Conservation (phyloP, 164 flowering plant genomes). For the Taxillus chinensis region DNA sequence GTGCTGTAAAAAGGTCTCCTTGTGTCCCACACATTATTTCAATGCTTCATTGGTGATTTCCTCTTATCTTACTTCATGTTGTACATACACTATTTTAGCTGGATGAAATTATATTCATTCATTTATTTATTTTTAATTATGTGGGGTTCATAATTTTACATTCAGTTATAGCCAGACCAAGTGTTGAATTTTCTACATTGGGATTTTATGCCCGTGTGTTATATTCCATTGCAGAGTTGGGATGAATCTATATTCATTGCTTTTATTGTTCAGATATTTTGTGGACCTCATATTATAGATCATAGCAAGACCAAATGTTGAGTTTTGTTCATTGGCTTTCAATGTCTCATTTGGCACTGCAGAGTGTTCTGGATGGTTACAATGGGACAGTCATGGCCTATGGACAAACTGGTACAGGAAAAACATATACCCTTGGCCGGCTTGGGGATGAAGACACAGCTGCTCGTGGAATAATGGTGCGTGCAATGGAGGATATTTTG, state of each 20-base stretch:
- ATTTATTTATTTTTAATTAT: too few species aligned
- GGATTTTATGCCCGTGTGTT: too few species aligned
- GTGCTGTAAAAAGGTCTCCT: too few species aligned
- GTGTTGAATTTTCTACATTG: too few species aligned
- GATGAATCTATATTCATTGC: not conserved
- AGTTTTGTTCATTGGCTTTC: conserved; percentile 1
- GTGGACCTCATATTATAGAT: not conserved
- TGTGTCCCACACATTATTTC: too few species aligned
- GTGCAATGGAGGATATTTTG: conserved; percentile 91
- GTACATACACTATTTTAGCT: too few species aligned
- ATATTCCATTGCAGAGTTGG: not conserved
- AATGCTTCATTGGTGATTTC: too few species aligned
- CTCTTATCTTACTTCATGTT: too few species aligned
- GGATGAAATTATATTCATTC: too few species aligned
- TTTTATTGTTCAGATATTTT: not conserved
- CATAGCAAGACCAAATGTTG: not conserved
- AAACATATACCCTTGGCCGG: conserved; percentile 89
- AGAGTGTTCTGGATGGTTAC: conserved; percentile 97
- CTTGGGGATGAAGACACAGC: conserved; percentile 92
- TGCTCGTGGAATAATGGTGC: conserved; percentile 94
- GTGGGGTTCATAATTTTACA: too few species aligned
- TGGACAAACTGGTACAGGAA: conserved; percentile 97
- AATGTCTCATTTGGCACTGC: conserved; percentile 12
- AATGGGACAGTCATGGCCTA: conserved; percentile 99
- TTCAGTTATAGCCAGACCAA: too few species aligned